These are phyloP conservation scores for Epichloe sylvatica DNA, from an alignment of 2,329 filamentous ascomycete species.

Conservation along the genomic window DNA sequence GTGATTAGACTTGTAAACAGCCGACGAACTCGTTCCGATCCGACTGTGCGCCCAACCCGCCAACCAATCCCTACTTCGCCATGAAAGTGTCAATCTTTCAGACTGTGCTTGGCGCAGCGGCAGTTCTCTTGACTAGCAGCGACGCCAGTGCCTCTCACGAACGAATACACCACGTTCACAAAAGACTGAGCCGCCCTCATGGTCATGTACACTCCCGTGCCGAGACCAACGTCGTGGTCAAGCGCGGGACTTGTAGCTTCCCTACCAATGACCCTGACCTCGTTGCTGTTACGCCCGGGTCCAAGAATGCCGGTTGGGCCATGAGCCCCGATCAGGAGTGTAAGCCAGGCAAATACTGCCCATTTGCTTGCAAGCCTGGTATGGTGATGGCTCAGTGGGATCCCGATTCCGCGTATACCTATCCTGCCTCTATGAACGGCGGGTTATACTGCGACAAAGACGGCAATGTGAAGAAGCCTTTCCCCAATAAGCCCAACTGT, in stretches of 20 bases:
- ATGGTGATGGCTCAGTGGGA: constrained; percentile 73
- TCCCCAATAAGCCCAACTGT: constrained; percentile 54
- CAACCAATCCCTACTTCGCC: constrained; percentile 7
- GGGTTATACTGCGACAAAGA: constrained; percentile 57
- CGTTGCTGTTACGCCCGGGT: constrained; percentile 50
- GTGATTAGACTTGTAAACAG: neutral
- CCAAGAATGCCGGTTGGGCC: constrained; percentile 60
- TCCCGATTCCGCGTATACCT: constrained; percentile 52
- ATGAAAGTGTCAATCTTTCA: constrained; percentile 43
- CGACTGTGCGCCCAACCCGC: neutral
- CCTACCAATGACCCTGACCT: constrained; percentile 49
- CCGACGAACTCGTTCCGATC: neutral
- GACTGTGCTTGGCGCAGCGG: constrained; percentile 34
- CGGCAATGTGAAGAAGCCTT: constrained; percentile 56
- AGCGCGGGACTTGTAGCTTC: constrained; percentile 48
- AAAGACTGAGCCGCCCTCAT: constrained; percentile 16
- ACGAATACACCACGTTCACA: constrained; percentile 26
- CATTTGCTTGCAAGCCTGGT: constrained; percentile 61
- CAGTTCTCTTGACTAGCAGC: constrained; percentile 28
- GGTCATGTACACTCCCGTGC: constrained; percentile 10
- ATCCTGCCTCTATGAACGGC: constrained; percentile 61
- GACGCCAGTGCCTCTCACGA: constrained; percentile 20
- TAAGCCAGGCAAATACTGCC: constrained; percentile 54
- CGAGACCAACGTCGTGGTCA: constrained; percentile 25
- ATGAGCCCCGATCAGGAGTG: constrained; percentile 64